Conservation (phyloP, 202 grass and related monocot genomes). For the Bolboschoenoplectus hybrid region DNA sequence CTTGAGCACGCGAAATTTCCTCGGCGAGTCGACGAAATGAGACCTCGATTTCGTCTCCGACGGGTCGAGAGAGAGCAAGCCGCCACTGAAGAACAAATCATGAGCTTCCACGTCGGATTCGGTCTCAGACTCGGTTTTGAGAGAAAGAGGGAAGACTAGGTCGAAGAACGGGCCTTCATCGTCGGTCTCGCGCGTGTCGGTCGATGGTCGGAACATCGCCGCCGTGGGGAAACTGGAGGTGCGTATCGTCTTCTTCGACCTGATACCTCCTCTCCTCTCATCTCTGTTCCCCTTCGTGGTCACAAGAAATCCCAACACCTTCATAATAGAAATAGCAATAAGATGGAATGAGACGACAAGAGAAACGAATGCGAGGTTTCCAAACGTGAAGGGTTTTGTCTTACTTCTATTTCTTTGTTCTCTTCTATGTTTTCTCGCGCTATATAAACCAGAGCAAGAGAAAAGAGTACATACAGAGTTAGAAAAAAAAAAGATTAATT, state of each 20-base stretch:
- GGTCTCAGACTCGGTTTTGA: constrained; percentile 44
- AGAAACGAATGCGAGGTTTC: neutral
- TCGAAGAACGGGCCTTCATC: constrained; percentile 92
- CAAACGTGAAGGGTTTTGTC: constrained; percentile 20
- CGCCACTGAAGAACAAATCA: constrained; percentile 46
- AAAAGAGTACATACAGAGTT: neutral
- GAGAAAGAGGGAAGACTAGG: constrained; percentile 55
- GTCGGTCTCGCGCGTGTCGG: constrained; percentile 42
- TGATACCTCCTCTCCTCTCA: neutral
- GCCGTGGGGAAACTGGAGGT: constrained; percentile 45
- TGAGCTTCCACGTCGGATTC: constrained; percentile 41
- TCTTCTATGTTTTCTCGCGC: neutral
- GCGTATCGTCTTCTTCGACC: constrained; percentile 34
- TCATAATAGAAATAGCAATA: constrained; percentile 38
- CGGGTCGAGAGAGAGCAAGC: constrained; percentile 44
- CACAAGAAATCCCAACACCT: constrained; percentile 60
- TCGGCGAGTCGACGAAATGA: constrained; percentile 34
- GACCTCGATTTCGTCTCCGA: constrained; percentile 50
- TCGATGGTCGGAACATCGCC: constrained; percentile 41
- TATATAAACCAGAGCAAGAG: neutral
- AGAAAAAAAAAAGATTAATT: constrained; percentile 7
- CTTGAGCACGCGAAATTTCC: constrained; percentile 49
- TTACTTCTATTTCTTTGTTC: constrained; percentile 31
- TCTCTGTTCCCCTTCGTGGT: constrained; percentile 22
- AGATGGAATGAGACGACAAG: neutral